phyloP scores from a whole-genome alignment of 495 filamentous ascomycete genomes.

The Penicillium pancosmium region DNA sequence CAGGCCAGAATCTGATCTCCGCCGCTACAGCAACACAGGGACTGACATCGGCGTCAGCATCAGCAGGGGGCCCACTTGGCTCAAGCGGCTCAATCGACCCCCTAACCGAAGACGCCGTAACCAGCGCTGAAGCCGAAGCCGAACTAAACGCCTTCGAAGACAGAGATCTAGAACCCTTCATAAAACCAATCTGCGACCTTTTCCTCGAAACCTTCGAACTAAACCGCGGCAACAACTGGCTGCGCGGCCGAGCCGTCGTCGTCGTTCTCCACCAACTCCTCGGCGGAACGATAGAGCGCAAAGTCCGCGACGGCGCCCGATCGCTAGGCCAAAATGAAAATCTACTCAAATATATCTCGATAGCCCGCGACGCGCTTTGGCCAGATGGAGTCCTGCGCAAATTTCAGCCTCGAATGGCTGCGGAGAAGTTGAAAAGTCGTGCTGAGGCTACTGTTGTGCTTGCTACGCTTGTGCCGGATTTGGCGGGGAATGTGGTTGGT shows the following conservation, averaged over 20 bases:
- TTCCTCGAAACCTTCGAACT: slow-evolving; percentile 97
- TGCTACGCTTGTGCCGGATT: slow-evolving; percentile 76
- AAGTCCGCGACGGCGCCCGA: slow-evolving; percentile 80
- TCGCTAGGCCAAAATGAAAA: slow-evolving; percentile 73
- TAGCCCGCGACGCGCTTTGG: slow-evolving; percentile 78
- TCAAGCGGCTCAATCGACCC: slow-evolving; percentile 52
- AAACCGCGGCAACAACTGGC: slow-evolving; percentile 89
- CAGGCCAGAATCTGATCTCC: slow-evolving; percentile 89
- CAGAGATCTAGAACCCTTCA: slow-evolving; percentile 87
- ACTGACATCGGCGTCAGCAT: background rate
- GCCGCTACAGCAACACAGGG: slow-evolving; percentile 64
- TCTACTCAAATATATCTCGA: slow-evolving; percentile 70
- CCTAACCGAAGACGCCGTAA: slow-evolving; percentile 62
- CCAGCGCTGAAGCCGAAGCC: slow-evolving; percentile 87
- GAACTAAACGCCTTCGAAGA: slow-evolving; percentile 94
- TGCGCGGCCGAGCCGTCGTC: slow-evolving; percentile 92
- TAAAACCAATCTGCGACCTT: slow-evolving; percentile 97
- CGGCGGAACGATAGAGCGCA: slow-evolving; percentile 89
- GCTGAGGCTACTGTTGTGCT: slow-evolving; percentile 77
- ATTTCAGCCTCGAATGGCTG: slow-evolving; percentile 52
- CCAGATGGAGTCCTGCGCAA: slow-evolving; percentile 65
- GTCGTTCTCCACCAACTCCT: slow-evolving; percentile 73
- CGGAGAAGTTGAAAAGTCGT: slow-evolving; percentile 69
- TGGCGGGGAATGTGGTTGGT: slow-evolving; percentile 84
- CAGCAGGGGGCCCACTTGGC: slow-evolving; percentile 27